Evolutionary conservation across 2,329 filamentous ascomycete species (phyloP).

Genomic region (Colletotrichum phormii): DNA sequence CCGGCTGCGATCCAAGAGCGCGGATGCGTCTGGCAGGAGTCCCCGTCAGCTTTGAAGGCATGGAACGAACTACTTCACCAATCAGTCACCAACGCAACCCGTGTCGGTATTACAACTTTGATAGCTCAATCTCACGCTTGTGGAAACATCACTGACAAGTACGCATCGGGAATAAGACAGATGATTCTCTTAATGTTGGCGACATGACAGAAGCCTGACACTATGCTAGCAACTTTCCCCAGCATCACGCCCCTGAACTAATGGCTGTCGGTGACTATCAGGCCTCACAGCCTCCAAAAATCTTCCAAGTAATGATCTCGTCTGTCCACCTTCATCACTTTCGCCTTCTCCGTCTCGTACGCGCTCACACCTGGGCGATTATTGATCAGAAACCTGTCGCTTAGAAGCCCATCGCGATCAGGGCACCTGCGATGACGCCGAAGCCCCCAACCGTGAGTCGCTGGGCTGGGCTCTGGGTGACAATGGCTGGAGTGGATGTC

Average conservation of each 20-base stretch:
- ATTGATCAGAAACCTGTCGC: background rate
- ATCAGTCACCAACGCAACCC: background rate
- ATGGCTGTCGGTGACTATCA: background rate
- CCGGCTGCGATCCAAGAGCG: background rate
- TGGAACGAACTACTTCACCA: background rate
- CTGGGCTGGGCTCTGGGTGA: constrained; percentile 21
- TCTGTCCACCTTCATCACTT: background rate
- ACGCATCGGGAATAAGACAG: background rate
- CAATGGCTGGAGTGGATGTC: constrained; percentile 9
- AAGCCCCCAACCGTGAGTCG: background rate
- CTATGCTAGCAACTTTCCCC: constrained; percentile 19
- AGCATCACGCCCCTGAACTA: background rate
- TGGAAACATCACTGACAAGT: background rate
- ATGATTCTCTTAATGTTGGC: constrained; percentile 1
- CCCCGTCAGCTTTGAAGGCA: background rate
- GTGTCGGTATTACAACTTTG: too few relatives aligned
- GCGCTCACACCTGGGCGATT: background rate
- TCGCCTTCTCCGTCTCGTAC: background rate
- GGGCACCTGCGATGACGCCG: background rate
- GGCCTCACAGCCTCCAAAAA: constrained; percentile 23
- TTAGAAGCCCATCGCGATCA: background rate
- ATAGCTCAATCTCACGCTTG: too few relatives aligned
- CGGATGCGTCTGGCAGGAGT: background rate
- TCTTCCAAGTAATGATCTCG: constrained; percentile 11
- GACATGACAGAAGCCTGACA: background rate